Evolutionary conservation across 2,329 filamentous ascomycete genomes (phyloP).

Genomic region (Dothiorella sarmentorum): DNA sequence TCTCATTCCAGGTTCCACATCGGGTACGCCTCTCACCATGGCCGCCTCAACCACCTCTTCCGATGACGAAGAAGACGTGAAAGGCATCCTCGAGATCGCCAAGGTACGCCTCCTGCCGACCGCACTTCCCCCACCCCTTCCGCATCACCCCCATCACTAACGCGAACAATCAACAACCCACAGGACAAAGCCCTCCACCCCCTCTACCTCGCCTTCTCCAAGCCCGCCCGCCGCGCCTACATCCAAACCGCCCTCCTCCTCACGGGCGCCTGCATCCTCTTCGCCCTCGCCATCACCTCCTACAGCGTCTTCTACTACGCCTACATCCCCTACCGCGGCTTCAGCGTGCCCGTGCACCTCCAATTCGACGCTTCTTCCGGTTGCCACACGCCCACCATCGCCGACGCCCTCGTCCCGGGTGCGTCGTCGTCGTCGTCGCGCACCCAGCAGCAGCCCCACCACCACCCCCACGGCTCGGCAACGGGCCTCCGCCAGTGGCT

Average conservation of each 20-base stretch:
- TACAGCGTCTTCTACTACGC: conserved; percentile 67
- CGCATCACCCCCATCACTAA: not conserved
- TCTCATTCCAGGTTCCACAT: not conserved
- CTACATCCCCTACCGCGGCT: conserved; percentile 64
- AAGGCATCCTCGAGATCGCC: conserved; percentile 14
- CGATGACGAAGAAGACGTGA: conserved; percentile 13
- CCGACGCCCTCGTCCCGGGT: not conserved
- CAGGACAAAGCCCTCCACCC: conserved; percentile 55
- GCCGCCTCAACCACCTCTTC: not conserved
- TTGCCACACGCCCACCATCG: not conserved
- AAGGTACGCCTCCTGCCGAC: not conserved
- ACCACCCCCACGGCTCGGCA: conserved; percentile 44
- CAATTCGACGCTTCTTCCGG: conserved; percentile 56
- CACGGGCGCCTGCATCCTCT: conserved; percentile 51
- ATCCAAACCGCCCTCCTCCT: conserved; percentile 57
- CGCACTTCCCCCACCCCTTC: not conserved
- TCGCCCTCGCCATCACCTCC: conserved; percentile 56
- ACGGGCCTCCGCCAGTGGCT: conserved; percentile 45
- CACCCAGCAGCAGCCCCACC: conserved; percentile 23
- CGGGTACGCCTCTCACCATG: not conserved
- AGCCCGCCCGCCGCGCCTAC: conserved; percentile 61
- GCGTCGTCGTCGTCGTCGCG: too few relatives aligned
- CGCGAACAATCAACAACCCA: not conserved
- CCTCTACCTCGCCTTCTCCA: conserved; percentile 56
- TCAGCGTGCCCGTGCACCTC: conserved; percentile 60